These are phyloP conservation scores for Chlamydomonas reinhardtii DNA, from an alignment of 163 green algal genomes.

Conservation along the genomic window DNA sequence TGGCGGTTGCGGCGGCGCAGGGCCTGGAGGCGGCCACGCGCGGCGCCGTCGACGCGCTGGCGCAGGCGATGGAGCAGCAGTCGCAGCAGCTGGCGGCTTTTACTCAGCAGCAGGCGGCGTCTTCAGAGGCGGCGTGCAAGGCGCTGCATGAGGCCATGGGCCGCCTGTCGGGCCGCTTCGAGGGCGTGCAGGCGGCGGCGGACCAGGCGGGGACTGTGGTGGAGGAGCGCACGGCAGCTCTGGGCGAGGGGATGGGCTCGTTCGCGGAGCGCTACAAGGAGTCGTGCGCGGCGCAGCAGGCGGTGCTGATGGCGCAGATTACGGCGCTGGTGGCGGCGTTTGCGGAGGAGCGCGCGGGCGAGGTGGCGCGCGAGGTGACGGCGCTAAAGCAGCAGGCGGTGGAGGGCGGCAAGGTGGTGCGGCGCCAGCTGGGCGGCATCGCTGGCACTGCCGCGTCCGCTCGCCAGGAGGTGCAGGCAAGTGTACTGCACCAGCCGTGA, in stretches of 20 bases:
- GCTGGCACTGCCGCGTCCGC: not conserved
- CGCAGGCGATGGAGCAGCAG: conserved; percentile 53
- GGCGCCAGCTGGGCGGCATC: not conserved
- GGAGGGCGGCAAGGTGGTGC: not conserved
- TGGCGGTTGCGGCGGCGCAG: not conserved
- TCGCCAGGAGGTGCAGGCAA: not conserved
- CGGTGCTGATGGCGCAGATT: conserved; percentile 55
- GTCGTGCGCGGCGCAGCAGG: conserved; percentile 51
- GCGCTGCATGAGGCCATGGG: not conserved
- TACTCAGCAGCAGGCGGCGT: conserved; percentile 43
- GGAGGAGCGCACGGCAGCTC: not conserved
- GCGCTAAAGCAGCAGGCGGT: conserved; percentile 47
- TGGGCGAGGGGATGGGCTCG: conserved; percentile 10
- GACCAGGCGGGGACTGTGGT: conserved; percentile 5
- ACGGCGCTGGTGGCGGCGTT: conserved; percentile 59
- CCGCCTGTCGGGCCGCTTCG: conserved; percentile 7
- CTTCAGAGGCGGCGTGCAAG: conserved; percentile 1
- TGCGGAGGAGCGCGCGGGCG: conserved; percentile 45
- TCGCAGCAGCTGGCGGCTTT: conserved; percentile 38
- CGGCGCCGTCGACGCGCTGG: conserved; percentile 47
- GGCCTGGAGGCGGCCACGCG: conserved; percentile 8
- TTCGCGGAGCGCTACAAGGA: conserved; percentile 55
- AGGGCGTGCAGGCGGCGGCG: conserved; percentile 16
- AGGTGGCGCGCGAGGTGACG: conserved; percentile 55
- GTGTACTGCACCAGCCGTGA: too few species aligned